phyloP scores from a whole-genome alignment of 768 basidiomycete genomes.

The Coprinellus micaceus region DNA sequence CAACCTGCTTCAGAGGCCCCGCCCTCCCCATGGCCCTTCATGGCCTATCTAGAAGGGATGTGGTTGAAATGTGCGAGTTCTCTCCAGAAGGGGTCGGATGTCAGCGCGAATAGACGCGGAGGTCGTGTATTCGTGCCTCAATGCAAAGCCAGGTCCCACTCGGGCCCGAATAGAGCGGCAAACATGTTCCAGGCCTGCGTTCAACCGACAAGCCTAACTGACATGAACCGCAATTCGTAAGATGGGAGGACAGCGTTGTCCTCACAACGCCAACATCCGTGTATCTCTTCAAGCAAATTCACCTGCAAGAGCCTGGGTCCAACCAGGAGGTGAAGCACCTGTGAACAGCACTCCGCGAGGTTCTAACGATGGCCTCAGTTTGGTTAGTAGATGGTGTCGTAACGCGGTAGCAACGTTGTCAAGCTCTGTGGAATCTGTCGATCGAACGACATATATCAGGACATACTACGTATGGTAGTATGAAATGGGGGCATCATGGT shows the following conservation, averaged over 20 bases:
- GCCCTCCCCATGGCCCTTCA: not conserved
- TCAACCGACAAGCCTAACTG: not conserved
- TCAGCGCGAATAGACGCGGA: not conserved
- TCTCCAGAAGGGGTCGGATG: not conserved
- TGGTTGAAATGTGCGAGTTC: not conserved
- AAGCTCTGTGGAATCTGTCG: constrained; percentile 10
- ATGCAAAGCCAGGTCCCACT: not conserved
- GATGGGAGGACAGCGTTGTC: not conserved
- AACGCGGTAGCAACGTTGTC: constrained; percentile 5
- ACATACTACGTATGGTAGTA: not conserved
- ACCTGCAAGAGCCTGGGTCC: too few species aligned
- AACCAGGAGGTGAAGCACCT: too few species aligned
- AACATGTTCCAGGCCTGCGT: not conserved
- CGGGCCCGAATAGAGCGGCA: constrained; percentile 2
- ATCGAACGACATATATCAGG: constrained; percentile 1
- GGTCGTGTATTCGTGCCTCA: not conserved
- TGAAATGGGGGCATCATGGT: not conserved
- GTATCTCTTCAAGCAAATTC: not conserved
- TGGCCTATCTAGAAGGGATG: not conserved
- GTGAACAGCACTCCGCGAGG: not conserved
- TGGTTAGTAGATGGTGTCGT: not conserved
- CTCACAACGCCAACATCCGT: not conserved
- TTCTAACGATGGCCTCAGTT: not conserved
- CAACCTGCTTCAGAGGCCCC: not conserved
- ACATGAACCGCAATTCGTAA: not conserved